Base-by-base conservation (phyloP, 1,139 yeast genomes). In the Kodamaea derodonti region DNA sequence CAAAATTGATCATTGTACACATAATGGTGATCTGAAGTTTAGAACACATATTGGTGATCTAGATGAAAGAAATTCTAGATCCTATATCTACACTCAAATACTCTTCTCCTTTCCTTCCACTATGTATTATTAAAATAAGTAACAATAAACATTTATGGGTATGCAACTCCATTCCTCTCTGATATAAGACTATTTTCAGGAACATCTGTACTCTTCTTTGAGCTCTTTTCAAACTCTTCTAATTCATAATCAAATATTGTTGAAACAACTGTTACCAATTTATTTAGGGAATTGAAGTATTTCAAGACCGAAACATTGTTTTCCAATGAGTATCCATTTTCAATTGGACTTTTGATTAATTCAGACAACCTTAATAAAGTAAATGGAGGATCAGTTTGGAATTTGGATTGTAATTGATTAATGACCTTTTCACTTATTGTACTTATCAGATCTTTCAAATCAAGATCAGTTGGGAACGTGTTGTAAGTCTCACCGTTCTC, bases 291-390 rank as follows among this genome's bases (percentile, higher is more conserved):
- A 39, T 64, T 58, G 43, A 60, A 48, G 38, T 49, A 63, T 40
- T 63, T 65, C 15, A 50, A 37, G 2, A 59, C 36, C 27, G 37
- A 43, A 24, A 36, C 58, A 22, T 49, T 55, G 15, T 52, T 47
- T 2, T 43, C 46, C 3, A 68, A 42, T 28, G 59, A 59, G 44
- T 65, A 66, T 15, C 62, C 61, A 36, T 58, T 52, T 2, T 34
- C 34, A 13, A 41, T 42, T 0, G 82, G 81, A 11, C 60, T 52
- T 1, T 54, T 33, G 2, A 79, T 41, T 14, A 81, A 52, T 49
- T 81, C 87, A 0, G 79, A 71, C 7, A 80, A 45, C 35, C 87
- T 54, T 31, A 68, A 63, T 2, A 78, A 48, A 0, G 85, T 80
- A 51, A 78, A 80, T 0, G 86, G 87, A 1, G 85, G 81, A 2